phyloP scores from a whole-genome alignment of 495 filamentous ascomycete genomes.

The Tetracladium setigerum region DNA sequence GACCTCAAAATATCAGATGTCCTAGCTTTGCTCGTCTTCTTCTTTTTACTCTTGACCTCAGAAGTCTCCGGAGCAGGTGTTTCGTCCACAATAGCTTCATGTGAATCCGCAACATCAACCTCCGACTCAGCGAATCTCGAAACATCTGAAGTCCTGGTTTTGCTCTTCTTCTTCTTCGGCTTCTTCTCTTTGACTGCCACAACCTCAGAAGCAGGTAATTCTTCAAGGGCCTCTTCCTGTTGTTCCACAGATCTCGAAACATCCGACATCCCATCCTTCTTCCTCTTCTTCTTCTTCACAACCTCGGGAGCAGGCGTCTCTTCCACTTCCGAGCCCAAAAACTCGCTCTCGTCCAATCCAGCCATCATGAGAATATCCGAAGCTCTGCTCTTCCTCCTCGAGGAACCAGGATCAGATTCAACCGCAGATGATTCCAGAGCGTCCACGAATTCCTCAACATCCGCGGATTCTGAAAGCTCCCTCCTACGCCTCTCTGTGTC shows the following conservation, averaged over 20 bases:
- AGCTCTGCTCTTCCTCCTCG: no score
- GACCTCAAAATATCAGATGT: no score
- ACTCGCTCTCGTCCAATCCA: no score
- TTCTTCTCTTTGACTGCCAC: neutral
- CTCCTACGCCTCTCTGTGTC: no score
- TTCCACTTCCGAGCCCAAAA: no score
- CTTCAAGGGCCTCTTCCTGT: neutral
- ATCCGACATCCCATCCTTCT: no score
- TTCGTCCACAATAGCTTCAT: neutral
- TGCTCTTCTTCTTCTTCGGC: neutral
- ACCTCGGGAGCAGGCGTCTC: neutral
- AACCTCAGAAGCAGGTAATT: neutral
- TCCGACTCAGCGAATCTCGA: neutral
- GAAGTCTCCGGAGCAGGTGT: neutral
- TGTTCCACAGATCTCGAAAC: neutral
- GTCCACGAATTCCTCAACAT: no score
- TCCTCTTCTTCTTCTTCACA: conserved; percentile 3
- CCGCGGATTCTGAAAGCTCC: no score
- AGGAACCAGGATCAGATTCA: no score
- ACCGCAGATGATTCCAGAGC: no score
- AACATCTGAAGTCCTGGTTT: neutral
- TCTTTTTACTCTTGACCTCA: neutral
- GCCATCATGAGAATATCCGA: no score
- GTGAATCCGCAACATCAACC: no score
- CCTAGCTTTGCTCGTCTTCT: neutral